Conservation (phyloP, 2,329 filamentous ascomycete genomes). For the Ramularia collo-cygni region DNA sequence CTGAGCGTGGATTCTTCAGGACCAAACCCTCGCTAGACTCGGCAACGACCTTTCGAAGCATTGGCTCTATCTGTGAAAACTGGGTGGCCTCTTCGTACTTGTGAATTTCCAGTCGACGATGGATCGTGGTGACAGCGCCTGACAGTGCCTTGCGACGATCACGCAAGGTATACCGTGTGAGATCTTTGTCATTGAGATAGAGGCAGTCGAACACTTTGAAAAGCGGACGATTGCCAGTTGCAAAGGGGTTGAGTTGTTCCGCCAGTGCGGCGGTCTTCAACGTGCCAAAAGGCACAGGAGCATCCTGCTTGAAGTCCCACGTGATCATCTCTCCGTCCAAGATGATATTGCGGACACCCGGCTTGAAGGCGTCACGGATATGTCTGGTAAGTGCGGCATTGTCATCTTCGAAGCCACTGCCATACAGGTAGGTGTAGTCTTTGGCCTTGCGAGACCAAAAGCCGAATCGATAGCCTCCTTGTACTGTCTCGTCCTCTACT, state of each 20-base stretch:
- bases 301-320: constrained; percentile 82
- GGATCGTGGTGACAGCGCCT: constrained; percentile 60
- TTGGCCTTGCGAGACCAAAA: constrained; percentile 98
- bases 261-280: constrained; percentile 83
- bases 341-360: constrained; percentile 76
- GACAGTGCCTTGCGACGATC: constrained; percentile 73
- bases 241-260: constrained; percentile 66
- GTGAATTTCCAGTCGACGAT: constrained; percentile 78
- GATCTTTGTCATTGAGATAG: constrained; percentile 70
- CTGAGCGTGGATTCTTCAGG: constrained; percentile 83
- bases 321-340: constrained; percentile 98
- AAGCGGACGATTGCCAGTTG: constrained; percentile 63
- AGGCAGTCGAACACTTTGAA: constrained; percentile 88
- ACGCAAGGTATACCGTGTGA: constrained; percentile 76
- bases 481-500: constrained; percentile 58
- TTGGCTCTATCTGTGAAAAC: constrained; percentile 67
- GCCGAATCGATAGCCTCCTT: constrained; percentile 66
- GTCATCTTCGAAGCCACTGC: constrained; percentile 65
- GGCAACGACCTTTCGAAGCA: constrained; percentile 74
- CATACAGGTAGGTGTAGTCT: constrained; percentile 93
- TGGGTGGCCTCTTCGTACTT: constrained; percentile 59
- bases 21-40: constrained; percentile 86
- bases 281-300: constrained; percentile 82
- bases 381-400: constrained; percentile 74
- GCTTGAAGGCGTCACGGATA: constrained; percentile 67